phyloP scores from a whole-genome alignment of 192 early-diverging fungal species.

The Borealophlyctis nickersoniae region DNA sequence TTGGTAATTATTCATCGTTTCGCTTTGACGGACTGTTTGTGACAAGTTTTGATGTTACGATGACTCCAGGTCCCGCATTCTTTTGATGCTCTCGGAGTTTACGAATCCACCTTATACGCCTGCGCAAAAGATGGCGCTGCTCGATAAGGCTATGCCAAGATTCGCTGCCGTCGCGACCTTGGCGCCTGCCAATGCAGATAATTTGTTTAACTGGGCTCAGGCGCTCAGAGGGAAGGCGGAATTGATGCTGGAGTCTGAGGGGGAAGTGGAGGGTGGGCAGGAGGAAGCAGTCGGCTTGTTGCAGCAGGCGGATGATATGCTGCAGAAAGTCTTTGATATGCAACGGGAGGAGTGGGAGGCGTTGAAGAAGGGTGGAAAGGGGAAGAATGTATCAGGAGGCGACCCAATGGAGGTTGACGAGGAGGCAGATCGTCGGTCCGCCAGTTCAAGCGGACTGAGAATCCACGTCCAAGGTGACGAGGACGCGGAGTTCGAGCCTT shows the following conservation, averaged over 20 bases:
- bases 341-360: constrained; percentile 15
- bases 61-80: constrained; percentile 47
- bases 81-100: constrained; percentile 56
- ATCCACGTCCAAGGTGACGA: not conserved
- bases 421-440: constrained; percentile 19
- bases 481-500: constrained; percentile 10
- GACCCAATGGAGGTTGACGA: not conserved
- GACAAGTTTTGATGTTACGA: constrained; percentile 28
- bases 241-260: constrained; percentile 41
- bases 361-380: not conserved
- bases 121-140: constrained; percentile 39
- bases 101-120: constrained; percentile 41
- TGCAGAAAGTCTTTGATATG: constrained; percentile 23
- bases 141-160: constrained; percentile 52
- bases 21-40: constrained; percentile 22
- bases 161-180: constrained; percentile 47
- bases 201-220: constrained; percentile 67
- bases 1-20: constrained; percentile 45
- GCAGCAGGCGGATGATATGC: constrained; percentile 28
- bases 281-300: constrained; percentile 31
- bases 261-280: constrained; percentile 47
- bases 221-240: constrained; percentile 59
- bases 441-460: too few relatives aligned
- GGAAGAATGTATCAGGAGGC: constrained; percentile 2
- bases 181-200: constrained; percentile 56